Conservation (phyloP, 2,329 filamentous ascomycete species). For the Aspergillus sp. region DNA sequence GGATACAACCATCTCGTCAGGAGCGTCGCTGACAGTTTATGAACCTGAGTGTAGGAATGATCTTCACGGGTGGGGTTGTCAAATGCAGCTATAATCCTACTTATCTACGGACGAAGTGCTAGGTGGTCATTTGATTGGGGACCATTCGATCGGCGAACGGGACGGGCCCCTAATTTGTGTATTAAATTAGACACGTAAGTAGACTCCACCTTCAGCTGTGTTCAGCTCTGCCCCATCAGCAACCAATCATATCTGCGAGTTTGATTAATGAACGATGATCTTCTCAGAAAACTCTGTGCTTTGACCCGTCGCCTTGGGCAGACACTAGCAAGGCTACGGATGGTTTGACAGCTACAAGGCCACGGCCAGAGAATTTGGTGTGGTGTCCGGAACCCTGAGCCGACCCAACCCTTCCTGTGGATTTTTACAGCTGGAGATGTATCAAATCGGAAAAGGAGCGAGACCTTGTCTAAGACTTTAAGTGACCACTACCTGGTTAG, state of each 20-base stretch:
- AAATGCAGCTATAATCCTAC: neutral
- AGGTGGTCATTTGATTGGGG: no score
- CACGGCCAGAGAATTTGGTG: no score
- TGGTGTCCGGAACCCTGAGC: no score
- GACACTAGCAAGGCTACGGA: neutral
- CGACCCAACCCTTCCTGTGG: no score
- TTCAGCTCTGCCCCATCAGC: neutral
- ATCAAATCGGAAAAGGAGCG: no score
- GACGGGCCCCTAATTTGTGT: neutral
- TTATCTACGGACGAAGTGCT: neutral
- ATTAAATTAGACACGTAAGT: neutral
- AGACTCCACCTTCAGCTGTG: neutral
- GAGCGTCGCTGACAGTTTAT: neutral
- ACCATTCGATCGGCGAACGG: neutral
- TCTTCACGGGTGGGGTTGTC: neutral
- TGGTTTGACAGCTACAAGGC: no score
- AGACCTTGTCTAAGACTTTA: no score
- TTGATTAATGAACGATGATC: neutral
- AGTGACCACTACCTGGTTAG: no score
- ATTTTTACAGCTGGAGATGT: no score
- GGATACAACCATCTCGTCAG: neutral
- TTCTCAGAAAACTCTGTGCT: neutral
- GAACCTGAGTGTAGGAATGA: neutral
- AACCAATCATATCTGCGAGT: neutral
- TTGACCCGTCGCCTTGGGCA: neutral